A percentile compares a stretch with the other conserved stretches of the same genome.
Evolutionary conservation across 495 filamentous ascomycete genomes (phyloP).

Genomic region (Massariosphaeria phaeospora): DNA sequence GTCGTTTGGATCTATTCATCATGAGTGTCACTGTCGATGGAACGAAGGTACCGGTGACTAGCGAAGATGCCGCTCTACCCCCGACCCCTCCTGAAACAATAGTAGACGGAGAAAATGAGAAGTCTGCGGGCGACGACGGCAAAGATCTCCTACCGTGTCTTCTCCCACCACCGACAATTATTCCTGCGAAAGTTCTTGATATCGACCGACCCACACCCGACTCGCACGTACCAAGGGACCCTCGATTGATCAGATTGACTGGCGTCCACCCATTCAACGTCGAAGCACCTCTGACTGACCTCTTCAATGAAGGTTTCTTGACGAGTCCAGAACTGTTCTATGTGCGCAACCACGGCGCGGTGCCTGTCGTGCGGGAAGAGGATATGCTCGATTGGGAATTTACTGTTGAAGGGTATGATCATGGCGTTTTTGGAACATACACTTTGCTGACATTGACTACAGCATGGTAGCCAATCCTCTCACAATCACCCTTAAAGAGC

Average conservation of each 20-base stretch:
- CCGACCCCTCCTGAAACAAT: constrained; percentile 32
- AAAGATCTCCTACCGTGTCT: constrained; percentile 44
- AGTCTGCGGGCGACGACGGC: constrained; percentile 6
- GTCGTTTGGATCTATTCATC: constrained; percentile 7
- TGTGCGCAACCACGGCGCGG: constrained; percentile 90
- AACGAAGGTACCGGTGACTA: background rate
- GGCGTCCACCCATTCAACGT: constrained; percentile 94
- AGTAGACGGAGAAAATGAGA: constrained; percentile 23
- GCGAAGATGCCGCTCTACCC: constrained; percentile 13
- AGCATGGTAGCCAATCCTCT: constrained; percentile 72
- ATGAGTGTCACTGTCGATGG: constrained; percentile 18
- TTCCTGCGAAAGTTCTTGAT: constrained; percentile 60
- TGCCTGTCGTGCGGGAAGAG: constrained; percentile 69
- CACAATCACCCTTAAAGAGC: constrained; percentile 66
- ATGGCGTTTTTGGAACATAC: background rate
- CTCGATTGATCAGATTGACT: constrained; percentile 80
- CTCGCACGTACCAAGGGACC: constrained; percentile 77
- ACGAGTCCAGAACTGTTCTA: constrained; percentile 92
- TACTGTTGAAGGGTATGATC: constrained; percentile 67
- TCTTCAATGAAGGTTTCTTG: constrained; percentile 83
- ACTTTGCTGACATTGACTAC: constrained; percentile 32
- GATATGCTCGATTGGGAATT: constrained; percentile 79
- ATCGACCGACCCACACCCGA: constrained; percentile 82
- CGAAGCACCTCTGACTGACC: constrained; percentile 73
- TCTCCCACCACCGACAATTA: constrained; percentile 64